Percentiles rank a stretch among this genome's conserved stretches.
These are phyloP conservation scores for Berkeleyomyces rouxiae DNA, from an alignment of 2,329 filamentous ascomycete species.

Conservation along the genomic window DNA sequence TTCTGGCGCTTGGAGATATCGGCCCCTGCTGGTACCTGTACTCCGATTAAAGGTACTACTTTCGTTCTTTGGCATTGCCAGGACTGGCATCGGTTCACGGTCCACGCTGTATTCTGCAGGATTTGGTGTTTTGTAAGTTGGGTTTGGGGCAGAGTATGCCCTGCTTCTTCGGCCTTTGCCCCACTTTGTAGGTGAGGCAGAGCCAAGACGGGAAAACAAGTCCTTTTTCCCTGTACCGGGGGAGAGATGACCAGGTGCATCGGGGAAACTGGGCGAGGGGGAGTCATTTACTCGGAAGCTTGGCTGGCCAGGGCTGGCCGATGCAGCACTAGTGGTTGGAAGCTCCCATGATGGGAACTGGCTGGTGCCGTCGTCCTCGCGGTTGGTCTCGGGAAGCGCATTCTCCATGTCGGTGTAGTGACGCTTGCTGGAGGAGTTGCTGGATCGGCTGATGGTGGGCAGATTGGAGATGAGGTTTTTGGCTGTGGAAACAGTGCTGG, in stretches of 20 bases:
- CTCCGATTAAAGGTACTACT: neutral
- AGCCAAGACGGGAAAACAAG: neutral
- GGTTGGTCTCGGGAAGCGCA: slow-evolving; percentile 5
- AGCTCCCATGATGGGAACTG: slow-evolving; percentile 5
- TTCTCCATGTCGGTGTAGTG: slow-evolving; percentile 9
- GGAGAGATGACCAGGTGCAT: neutral
- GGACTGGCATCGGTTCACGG: neutral
- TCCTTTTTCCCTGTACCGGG: neutral
- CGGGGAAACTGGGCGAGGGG: neutral
- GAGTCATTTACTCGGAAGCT: neutral
- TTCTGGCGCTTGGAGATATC: neutral
- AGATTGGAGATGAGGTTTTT: slow-evolving; percentile 11
- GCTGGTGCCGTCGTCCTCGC: neutral
- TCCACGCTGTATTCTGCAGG: neutral
- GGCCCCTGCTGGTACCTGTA: neutral
- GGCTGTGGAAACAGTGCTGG: slow-evolving; percentile 8
- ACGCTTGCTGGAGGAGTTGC: slow-evolving; percentile 1
- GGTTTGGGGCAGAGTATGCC: slow-evolving; percentile 10
- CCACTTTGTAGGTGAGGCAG: slow-evolving; percentile 8
- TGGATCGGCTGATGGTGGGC: slow-evolving; percentile 7
- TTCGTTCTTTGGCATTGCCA: neutral
- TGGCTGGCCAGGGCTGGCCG: neutral
- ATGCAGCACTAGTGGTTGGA: neutral
- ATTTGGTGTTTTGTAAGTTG: neutral
- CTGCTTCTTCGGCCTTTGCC: neutral